These are phyloP conservation scores for Quercus gilva DNA, from an alignment of 306 rosid species.

Conservation along the genomic window DNA sequence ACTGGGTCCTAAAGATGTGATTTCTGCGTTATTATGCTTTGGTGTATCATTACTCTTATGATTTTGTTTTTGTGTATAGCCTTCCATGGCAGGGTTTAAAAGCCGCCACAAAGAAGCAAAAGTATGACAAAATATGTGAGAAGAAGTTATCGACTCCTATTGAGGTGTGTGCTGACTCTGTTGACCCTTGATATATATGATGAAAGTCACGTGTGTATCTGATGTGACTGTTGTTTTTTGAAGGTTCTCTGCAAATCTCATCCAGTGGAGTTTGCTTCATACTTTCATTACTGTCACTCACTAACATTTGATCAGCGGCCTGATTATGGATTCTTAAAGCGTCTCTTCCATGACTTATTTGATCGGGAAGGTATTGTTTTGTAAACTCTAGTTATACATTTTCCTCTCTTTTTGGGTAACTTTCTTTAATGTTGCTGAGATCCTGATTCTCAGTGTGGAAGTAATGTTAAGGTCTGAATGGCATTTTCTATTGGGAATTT, in stretches of 20 bases:
- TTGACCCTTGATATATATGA: slow-evolving; percentile 12
- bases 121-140: slow-evolving; percentile 95
- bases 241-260: slow-evolving; percentile 93
- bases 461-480: neutral
- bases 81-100: slow-evolving; percentile 99
- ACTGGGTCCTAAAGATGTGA: neutral
- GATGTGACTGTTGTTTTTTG: slow-evolving; percentile 23
- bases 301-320: slow-evolving; percentile 94
- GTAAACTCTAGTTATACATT: neutral
- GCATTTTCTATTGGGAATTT: neutral
- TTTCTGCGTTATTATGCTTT: neutral
- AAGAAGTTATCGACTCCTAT: slow-evolving; percentile 96
- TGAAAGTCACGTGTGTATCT: slow-evolving; percentile 8
- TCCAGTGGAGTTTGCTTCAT: slow-evolving; percentile 94
- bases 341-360: slow-evolving; percentile 86
- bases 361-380: slow-evolving; percentile 68
- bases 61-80: slow-evolving; percentile 41
- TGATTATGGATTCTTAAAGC: slow-evolving; percentile 96
- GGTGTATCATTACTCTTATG: neutral
- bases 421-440: neutral
- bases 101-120: slow-evolving; percentile 97
- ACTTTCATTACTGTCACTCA: slow-evolving; percentile 93
- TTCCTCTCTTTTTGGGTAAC: neutral
- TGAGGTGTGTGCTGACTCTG: slow-evolving; percentile 51
- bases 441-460: neutral